These are phyloP conservation scores for Phialocephala subalpina DNA, from an alignment of 2,329 filamentous ascomycete species.

Conservation along the genomic window DNA sequence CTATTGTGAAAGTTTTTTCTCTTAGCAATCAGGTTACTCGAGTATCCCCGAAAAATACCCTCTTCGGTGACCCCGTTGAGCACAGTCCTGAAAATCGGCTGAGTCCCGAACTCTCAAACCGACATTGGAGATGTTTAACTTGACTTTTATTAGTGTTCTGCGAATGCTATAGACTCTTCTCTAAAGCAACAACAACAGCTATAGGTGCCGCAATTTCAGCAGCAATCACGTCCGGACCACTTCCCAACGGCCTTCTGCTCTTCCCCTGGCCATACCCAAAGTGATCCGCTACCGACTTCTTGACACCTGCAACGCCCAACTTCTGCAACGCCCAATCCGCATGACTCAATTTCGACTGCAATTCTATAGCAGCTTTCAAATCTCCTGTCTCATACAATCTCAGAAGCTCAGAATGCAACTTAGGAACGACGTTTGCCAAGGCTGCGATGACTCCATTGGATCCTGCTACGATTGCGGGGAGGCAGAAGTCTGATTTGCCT, in stretches of 20 bases:
- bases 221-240: neutral
- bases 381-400: conserved; percentile 64
- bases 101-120: too few species aligned
- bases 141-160: too few species aligned
- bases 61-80: neutral
- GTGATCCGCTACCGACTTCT: conserved; percentile 65
- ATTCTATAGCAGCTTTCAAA: conserved; percentile 61
- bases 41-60: neutral
- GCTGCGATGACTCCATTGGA: conserved; percentile 75
- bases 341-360: conserved; percentile 68
- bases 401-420: conserved; percentile 65
- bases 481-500: conserved; percentile 74
- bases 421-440: conserved; percentile 72
- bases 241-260: neutral
- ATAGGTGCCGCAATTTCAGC: neutral
- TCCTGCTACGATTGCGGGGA: conserved; percentile 72
- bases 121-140: too few species aligned
- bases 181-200: neutral
- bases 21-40: neutral
- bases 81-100: too few species aligned
- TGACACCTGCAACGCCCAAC: conserved; percentile 71
- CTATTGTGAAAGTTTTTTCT: neutral
- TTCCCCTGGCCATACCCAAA: conserved; percentile 61
- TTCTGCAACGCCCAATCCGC: conserved; percentile 73
- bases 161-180: neutral